Percentiles rank a stretch among this genome's conserved stretches.
Conservation (phyloP, 306 rosid genomes). For the Glycine soja region DNA sequence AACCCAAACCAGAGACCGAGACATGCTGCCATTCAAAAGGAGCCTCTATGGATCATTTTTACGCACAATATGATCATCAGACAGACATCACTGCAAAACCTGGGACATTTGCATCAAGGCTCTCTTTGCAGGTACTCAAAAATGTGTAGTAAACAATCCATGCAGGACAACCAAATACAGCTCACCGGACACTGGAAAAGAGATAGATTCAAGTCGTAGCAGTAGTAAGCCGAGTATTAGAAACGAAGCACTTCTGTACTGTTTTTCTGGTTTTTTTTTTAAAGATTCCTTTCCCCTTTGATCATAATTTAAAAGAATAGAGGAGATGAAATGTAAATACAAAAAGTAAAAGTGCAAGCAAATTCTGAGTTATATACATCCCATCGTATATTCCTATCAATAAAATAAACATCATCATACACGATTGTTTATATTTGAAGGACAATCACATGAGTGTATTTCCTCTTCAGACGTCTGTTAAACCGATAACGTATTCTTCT, state of each 20-base stretch:
- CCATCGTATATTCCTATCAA: too few relatives aligned
- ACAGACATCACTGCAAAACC: slow-evolving; percentile 39
- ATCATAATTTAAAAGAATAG: too few relatives aligned
- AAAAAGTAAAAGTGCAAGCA: too few relatives aligned
- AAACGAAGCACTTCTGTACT: too few relatives aligned
- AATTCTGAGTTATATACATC: too few relatives aligned
- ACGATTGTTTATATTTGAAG: background rate
- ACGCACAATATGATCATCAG: background rate
- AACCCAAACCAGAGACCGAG: background rate
- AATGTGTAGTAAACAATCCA: slow-evolving; percentile 32
- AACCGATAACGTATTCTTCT: background rate
- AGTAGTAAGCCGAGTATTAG: too few relatives aligned
- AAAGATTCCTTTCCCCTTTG: too few relatives aligned
- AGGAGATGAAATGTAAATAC: background rate
- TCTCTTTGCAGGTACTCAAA: slow-evolving; percentile 61
- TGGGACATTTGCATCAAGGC: slow-evolving; percentile 47
- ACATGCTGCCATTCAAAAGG: background rate
- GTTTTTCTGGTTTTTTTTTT: too few relatives aligned
- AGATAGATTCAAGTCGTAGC: too few relatives aligned
- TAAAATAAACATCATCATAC: background rate
- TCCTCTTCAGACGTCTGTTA: background rate
- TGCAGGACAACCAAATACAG: too few relatives aligned
- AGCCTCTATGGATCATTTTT: background rate
- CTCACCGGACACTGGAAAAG: too few relatives aligned
- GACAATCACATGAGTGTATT: background rate